Evolutionary conservation across 2,329 filamentous ascomycete species (phyloP), one percentile per base, ranked within the genome.

Genomic region (Fusarium ramigenum): DNA sequence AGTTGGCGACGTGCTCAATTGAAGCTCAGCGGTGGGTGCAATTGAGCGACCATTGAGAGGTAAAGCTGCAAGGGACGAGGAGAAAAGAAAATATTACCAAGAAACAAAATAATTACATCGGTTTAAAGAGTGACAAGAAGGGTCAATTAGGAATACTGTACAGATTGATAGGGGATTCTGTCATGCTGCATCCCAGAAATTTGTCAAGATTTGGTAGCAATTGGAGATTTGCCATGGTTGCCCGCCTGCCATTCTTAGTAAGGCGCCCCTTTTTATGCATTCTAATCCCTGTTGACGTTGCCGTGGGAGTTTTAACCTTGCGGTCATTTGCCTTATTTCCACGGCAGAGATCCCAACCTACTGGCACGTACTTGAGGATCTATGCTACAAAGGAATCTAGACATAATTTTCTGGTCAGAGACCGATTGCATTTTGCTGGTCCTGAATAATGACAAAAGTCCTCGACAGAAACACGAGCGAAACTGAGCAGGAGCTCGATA

Each of bases 101-200:
- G 15, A 47, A 61, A 39, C 34, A 34, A 34, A 53, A 34, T 36
- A 60, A 75, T 76, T 65, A 77, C 74, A 76, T 73, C 43, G 39
- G 36, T 42, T 59, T 52, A 76, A 60, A 11, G 72, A 76, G 59
- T 39, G 74, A 76, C 63, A 59, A 65, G 44, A 70, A 54, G 65
- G 19, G 19, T 23, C 25, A 59, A 60, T 44, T 44, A 76, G 53
- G 39, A 62, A 58, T 60, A 25, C 18, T 40, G 23, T 44, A 53
- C 14, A 43, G 49, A 39, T 52, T 53, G 57, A 60, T 70, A 54
- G 34, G 36, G 18, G 34, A 60, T 50, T 28, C 46, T 28, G 28
- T 23, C 19, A 39, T 49, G 9, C 28, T 34, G 15, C 5, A 50
- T 59, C 43, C 37, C 46, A 42, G 66, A 53, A 37, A 67, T 52